Evolutionary conservation across 164 flowering plant genomes (phyloP).

Genomic region (Protea cynaroides): DNA sequence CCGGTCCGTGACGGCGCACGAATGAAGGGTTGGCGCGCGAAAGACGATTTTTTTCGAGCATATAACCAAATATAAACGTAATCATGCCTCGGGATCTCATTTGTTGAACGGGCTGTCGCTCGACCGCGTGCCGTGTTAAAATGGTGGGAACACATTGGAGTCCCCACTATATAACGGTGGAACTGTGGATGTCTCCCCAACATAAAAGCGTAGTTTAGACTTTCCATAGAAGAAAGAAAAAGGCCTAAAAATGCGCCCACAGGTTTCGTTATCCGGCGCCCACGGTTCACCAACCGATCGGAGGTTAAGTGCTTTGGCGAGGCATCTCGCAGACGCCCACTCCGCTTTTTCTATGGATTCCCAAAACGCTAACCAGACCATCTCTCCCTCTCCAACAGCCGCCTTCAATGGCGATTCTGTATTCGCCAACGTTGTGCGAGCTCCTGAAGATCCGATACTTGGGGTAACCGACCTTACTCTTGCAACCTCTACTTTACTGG

Average conservation of each 20-base stretch:
- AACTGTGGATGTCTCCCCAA: no score
- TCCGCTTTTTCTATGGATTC: slow-evolving; percentile 22
- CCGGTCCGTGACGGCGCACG: no score
- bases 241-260: slow-evolving; percentile 25
- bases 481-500: no score
- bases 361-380: slow-evolving; percentile 14
- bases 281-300: slow-evolving; percentile 25
- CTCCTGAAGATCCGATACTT: slow-evolving; percentile 96
- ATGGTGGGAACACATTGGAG: no score
- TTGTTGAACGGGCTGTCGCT: no score
- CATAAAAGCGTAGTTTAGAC: slow-evolving; percentile 4
- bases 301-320: slow-evolving; percentile 24
- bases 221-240: neutral
- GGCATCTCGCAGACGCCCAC: slow-evolving; percentile 21
- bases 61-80: no score
- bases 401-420: slow-evolving; percentile 44
- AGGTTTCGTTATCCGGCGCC: slow-evolving; percentile 8
- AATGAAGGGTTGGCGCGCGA: no score
- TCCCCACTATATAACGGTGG: neutral
- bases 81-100: no score
- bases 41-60: no score
- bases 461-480: slow-evolving; percentile 70
- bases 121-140: no score
- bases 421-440: slow-evolving; percentile 65
- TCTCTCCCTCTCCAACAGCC: slow-evolving; percentile 43